phyloP scores from a whole-genome alignment of 129 eudicot genomes.

The Saposhnikovia divaricata region DNA sequence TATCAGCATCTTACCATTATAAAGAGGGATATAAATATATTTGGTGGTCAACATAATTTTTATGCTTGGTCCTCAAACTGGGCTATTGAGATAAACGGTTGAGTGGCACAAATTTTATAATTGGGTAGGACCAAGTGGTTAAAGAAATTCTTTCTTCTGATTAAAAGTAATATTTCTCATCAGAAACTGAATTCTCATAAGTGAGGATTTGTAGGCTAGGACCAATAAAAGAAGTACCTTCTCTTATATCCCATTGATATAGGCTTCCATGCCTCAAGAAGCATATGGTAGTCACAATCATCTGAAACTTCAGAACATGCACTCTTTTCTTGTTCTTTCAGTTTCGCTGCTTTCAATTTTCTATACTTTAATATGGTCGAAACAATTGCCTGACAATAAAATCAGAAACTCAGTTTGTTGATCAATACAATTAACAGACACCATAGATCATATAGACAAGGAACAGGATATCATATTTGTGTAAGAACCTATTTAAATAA shows the following conservation, averaged over 20 bases:
- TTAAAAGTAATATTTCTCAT: not conserved
- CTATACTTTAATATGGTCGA: constrained; percentile 57
- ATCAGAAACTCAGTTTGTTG: constrained; percentile 5
- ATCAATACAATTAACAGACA: not conserved
- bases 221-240: constrained; percentile 37
- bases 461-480: not conserved
- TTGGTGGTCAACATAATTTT: not conserved
- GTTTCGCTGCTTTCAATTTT: constrained; percentile 46
- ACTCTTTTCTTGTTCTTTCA: constrained; percentile 29
- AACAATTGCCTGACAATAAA: constrained; percentile 57
- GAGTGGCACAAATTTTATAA: not conserved
- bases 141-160: not conserved
- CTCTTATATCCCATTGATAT: constrained; percentile 88
- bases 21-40: not conserved
- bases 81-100: not conserved
- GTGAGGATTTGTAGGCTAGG: not conserved
- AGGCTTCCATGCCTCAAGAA: constrained; percentile 90
- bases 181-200: not conserved
- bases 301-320: constrained; percentile 13
- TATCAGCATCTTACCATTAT: not conserved
- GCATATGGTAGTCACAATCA: constrained; percentile 29
- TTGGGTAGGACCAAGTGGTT: not conserved
- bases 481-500: not conserved
- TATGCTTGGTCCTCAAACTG: not conserved
- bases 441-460: not conserved